Evolutionary conservation across 2,329 filamentous ascomycete genomes (phyloP), one percentile per base, ranked within the genome.

Genomic region (Emericellopsis cladophorae): DNA sequence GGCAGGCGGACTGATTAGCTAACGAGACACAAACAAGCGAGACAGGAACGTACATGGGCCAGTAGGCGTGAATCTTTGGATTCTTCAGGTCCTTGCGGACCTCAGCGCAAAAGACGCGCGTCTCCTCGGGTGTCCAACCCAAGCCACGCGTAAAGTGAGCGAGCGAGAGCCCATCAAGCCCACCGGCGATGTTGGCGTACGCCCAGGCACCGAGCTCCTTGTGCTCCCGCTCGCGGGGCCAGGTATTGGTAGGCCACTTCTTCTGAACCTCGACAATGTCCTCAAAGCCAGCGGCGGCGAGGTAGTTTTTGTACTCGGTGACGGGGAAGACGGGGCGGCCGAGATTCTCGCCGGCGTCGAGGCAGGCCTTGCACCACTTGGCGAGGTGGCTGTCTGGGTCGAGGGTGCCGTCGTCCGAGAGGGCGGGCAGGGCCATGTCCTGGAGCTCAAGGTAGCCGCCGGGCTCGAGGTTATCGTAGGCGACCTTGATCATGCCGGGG

Each of bases 371-470:
- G 3, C 42, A 24, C 42, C 52, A 59, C 2, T 42, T 40, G 16
- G 43, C 36, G n/a, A 57, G 39, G 7, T 45, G 11, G 5, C 47
- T 42, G 7, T 50, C 49, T 0, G 37, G 31, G 2, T 24, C 31
- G 14, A 51, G 35, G 11, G 45, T 48, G 29, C 40, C 44, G 22
- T 61, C 56, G 32, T 60, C 57, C 5, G 40, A 49, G 10, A 44
- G 45, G 3, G 44, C 38, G 10, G 39, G 37, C n/a, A 41, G 36
- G 36, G 36, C 62, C 18, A 73, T 67, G 51, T 74, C 71, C 49
- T 74, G 70, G 29, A 72, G 54, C 48, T 75, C 71, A 36, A 73
- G 61, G 69, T 70, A 75, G 16, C 67, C 71, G 12, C 70, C 71
- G 3, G 68, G 68, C 47, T 67, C 70, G n/a, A 74, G 55, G 50